These are phyloP conservation scores for Amylocarpus encephaloides DNA, from an alignment of 2,329 filamentous ascomycete genomes.

Conservation along the genomic window DNA sequence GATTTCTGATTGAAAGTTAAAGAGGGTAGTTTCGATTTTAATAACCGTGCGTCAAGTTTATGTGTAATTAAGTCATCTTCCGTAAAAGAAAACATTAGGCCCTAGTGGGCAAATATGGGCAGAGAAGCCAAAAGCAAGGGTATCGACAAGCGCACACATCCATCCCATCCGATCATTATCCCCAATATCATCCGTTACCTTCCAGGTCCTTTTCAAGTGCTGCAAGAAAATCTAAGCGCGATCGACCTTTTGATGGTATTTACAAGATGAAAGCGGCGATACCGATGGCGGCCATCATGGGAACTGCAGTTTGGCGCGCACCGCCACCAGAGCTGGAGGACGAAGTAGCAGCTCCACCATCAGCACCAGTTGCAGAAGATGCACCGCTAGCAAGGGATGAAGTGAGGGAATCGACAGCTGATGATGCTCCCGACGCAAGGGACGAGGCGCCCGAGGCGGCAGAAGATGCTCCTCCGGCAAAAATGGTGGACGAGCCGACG, in stretches of 20 bases:
- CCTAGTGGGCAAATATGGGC: conserved; percentile 21
- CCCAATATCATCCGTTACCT: conserved; percentile 8
- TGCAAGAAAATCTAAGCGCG: conserved; percentile 16
- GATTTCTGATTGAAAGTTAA: too few relatives aligned
- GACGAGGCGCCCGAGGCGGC: conserved; percentile 8
- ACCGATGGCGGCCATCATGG: conserved; percentile 27
- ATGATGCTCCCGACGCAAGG: neutral
- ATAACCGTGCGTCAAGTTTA: too few relatives aligned
- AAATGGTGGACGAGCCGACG: conserved; percentile 25
- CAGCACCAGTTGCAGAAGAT: conserved; percentile 6
- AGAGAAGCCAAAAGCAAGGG: conserved; percentile 24
- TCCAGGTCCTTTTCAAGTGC: conserved; percentile 3
- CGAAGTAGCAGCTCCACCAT: conserved; percentile 2
- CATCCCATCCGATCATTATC: conserved; percentile 9
- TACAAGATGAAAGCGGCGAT: conserved; percentile 30
- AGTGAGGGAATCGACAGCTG: too few relatives aligned
- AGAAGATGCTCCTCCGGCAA: conserved; percentile 7
- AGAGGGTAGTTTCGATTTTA: too few relatives aligned
- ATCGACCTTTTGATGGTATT: conserved; percentile 9
- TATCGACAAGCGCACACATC: conserved; percentile 17
- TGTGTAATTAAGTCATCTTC: too few relatives aligned
- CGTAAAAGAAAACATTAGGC: conserved; percentile 10
- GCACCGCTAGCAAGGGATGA: neutral
- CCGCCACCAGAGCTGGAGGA: conserved; percentile 17
- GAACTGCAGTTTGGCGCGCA: conserved; percentile 24